These are phyloP conservation scores for Polygonum aviculare DNA, from an alignment of 148 eudicot genomes.

Conservation along the genomic window DNA sequence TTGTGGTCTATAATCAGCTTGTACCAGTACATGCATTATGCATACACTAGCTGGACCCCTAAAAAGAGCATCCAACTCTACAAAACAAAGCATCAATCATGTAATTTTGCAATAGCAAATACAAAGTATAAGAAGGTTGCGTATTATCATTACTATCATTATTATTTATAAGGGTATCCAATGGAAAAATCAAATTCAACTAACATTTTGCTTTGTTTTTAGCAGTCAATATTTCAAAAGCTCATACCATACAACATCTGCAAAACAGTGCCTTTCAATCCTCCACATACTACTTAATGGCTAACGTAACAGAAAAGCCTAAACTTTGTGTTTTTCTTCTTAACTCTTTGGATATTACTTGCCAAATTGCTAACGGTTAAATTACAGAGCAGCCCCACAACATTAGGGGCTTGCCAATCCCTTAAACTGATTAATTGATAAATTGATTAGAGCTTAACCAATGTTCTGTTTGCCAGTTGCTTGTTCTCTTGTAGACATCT, in stretches of 20 bases:
- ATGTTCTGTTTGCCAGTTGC: not conserved
- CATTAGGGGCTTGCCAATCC: not conserved
- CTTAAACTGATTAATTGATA: not conserved
- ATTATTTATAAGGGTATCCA: not conserved
- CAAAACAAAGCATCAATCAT: not conserved
- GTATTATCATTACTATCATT: too few relatives aligned
- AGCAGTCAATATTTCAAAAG: not conserved
- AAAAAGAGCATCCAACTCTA: not conserved
- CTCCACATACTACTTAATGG: not conserved
- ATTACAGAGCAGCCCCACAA: not conserved
- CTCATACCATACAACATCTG: not conserved
- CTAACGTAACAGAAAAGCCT: not conserved
- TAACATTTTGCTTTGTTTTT: not conserved
- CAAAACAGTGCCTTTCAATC: not conserved
- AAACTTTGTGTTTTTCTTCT: conserved; percentile 2
- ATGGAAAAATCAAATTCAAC: not conserved
- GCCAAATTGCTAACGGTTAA: not conserved
- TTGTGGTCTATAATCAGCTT: not conserved
- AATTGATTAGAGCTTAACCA: not conserved
- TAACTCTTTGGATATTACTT: conserved; percentile 1
- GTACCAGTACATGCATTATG: not conserved
- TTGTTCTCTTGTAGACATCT: not conserved
- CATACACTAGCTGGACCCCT: not conserved
- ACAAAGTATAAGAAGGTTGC: not conserved
- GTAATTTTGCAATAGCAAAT: not conserved